Evolutionary conservation across 108 stramenopile species (phyloP).

Genomic region (Nitzschia sp.): DNA sequence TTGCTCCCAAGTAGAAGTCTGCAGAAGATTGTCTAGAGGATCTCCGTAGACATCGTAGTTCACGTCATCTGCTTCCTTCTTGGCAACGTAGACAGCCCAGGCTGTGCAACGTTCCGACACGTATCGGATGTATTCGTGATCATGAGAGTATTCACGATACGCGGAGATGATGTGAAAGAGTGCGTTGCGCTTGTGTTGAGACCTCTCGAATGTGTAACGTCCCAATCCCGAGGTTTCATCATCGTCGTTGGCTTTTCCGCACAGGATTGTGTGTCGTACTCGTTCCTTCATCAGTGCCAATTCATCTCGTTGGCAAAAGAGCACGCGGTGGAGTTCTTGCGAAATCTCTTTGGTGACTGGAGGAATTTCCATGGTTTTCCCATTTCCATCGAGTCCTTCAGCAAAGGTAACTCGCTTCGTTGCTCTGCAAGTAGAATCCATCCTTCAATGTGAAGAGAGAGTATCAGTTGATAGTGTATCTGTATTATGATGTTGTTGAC

Average conservation of each 20-base stretch:
- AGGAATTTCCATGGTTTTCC: no score
- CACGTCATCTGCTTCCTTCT: slow-evolving; percentile 15
- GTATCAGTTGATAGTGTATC: no score
- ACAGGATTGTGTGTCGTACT: background rate
- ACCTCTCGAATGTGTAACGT: slow-evolving; percentile 18
- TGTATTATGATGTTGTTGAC: no score
- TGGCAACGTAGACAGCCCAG: slow-evolving; percentile 32
- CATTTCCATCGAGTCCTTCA: no score
- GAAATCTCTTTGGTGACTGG: slow-evolving; percentile 21
- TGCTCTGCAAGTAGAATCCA: no score
- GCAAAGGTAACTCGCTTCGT: no score
- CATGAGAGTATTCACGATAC: background rate
- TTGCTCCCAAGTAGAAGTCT: slow-evolving; percentile 1
- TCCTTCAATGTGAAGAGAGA: no score
- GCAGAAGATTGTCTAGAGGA: slow-evolving; percentile 17
- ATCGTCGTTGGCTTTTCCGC: background rate
- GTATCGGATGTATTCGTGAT: slow-evolving; percentile 16
- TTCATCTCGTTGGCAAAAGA: slow-evolving; percentile 28
- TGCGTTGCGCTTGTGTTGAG: slow-evolving; percentile 28
- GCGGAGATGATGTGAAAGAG: slow-evolving; percentile 10
- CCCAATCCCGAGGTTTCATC: slow-evolving; percentile 18
- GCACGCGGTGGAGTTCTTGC: background rate
- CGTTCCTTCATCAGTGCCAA: slow-evolving; percentile 12
- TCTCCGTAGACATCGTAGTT: slow-evolving; percentile 31
- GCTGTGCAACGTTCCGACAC: slow-evolving; percentile 25